Conservation (phyloP, 2,329 filamentous ascomycete species). For the Sporothrix curviconia region DNA sequence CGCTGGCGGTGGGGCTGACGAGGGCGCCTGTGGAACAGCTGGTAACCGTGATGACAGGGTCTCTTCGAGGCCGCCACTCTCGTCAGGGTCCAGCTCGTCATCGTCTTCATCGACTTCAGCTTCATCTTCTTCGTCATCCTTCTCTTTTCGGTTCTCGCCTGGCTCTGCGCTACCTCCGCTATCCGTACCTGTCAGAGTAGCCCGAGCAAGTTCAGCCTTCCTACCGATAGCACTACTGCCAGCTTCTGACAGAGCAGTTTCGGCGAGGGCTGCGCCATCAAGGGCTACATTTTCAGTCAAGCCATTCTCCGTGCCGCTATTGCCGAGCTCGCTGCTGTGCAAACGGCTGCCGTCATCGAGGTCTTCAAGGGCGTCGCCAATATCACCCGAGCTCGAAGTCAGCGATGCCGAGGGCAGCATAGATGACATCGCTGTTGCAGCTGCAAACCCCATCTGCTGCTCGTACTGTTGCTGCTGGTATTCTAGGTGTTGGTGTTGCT, state of each 20-base stretch:
- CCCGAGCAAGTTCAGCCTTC: no score
- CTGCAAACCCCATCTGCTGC: slow-evolving; percentile 10
- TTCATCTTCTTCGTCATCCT: background rate
- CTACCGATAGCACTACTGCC: no score
- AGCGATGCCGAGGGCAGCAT: background rate
- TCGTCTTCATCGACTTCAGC: background rate
- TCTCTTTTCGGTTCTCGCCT: background rate
- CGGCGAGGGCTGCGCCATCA: slow-evolving; percentile 5
- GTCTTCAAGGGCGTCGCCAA: background rate
- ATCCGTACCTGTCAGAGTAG: background rate
- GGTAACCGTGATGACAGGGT: slow-evolving; percentile 9
- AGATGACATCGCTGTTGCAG: background rate
- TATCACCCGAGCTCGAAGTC: background rate
- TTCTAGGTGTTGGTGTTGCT: slow-evolving; percentile 15
- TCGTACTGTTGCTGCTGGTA: slow-evolving; percentile 14
- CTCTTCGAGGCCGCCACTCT: background rate
- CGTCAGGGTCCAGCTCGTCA: background rate
- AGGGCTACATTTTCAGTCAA: slow-evolving; percentile 6
- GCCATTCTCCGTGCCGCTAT: no score
- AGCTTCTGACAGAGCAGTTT: background rate
- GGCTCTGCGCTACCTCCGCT: background rate
- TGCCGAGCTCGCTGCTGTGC: background rate
- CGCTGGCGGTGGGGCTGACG: slow-evolving; percentile 17
- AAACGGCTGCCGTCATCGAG: background rate
- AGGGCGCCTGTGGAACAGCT: slow-evolving; percentile 18